Evolutionary conservation across 805 yeast species (phyloP).

Genomic region (Tetrapisispora taiwanensis): DNA sequence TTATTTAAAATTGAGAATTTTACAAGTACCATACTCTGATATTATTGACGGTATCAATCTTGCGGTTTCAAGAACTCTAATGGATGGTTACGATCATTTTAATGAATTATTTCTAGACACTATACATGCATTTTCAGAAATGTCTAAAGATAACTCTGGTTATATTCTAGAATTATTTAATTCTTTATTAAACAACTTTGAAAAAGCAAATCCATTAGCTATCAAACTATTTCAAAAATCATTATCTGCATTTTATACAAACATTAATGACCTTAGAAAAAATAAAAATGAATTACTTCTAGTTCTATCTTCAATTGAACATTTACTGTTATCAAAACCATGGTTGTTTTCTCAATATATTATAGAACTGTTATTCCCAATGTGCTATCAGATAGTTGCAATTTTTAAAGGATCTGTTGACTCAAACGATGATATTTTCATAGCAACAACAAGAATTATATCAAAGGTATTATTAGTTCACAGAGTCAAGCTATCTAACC

Average conservation of each 20-base stretch:
- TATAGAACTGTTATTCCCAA: conserved; percentile 44
- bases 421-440: conserved; percentile 28
- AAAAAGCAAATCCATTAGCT: conserved; percentile 16
- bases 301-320: conserved; percentile 30
- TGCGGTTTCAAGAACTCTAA: conserved; percentile 5
- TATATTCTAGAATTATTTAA: conserved; percentile 17
- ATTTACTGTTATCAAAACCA: conserved; percentile 37
- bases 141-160: conserved; percentile 3
- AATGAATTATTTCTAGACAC: conserved; percentile 13
- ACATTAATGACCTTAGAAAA: conserved; percentile 8
- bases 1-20: conserved; percentile 27
- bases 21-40: conserved; percentile 8
- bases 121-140: conserved; percentile 8
- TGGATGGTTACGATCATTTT: conserved; percentile 7
- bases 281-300: conserved; percentile 5
- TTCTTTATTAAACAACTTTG: conserved; percentile 10
- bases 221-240: conserved; percentile 24
- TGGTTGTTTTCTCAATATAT: conserved; percentile 60
- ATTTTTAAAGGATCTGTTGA: neutral
- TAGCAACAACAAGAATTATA: conserved; percentile 37
- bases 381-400: conserved; percentile 7
- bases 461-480: conserved; percentile 59
- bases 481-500: conserved; percentile 55
- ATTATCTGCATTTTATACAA: conserved; percentile 24
- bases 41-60: conserved; percentile 17